Conservation (phyloP, 2,329 filamentous ascomycete species). For the Diaporthe eres region DNA sequence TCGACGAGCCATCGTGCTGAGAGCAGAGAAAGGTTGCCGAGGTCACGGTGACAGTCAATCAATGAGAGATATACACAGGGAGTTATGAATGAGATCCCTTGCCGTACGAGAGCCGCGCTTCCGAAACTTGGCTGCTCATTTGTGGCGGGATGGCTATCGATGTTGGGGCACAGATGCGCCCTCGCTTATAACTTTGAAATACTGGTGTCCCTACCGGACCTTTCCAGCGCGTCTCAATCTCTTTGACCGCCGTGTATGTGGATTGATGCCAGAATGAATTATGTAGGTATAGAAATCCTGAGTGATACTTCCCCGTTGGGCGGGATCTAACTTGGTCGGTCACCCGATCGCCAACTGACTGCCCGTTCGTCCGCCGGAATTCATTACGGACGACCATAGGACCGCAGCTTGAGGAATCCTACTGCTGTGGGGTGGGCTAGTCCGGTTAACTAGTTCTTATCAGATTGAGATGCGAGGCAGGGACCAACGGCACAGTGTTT, state of each 20-base stretch:
- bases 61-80: not conserved
- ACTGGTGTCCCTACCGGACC: too few relatives aligned
- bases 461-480: not conserved
- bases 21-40: not conserved
- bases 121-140: not conserved
- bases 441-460: not conserved
- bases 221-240: too few relatives aligned
- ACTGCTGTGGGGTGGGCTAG: not conserved
- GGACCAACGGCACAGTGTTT: slow-evolving; percentile 15
- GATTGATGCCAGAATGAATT: too few relatives aligned
- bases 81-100: not conserved
- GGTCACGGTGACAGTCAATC: not conserved
- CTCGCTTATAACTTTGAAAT: too few relatives aligned
- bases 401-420: not conserved
- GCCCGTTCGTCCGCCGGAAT: not conserved
- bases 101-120: not conserved
- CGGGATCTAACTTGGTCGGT: not conserved
- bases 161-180: not conserved
- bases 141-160: not conserved
- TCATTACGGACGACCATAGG: not conserved
- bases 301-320: not conserved
- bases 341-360: not conserved
- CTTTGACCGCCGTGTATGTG: too few relatives aligned
- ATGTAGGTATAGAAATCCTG: not conserved
- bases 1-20: too few relatives aligned